Base-by-base conservation (phyloP, 805 yeast genomes). In the Blastobotrys muscicola region DNA sequence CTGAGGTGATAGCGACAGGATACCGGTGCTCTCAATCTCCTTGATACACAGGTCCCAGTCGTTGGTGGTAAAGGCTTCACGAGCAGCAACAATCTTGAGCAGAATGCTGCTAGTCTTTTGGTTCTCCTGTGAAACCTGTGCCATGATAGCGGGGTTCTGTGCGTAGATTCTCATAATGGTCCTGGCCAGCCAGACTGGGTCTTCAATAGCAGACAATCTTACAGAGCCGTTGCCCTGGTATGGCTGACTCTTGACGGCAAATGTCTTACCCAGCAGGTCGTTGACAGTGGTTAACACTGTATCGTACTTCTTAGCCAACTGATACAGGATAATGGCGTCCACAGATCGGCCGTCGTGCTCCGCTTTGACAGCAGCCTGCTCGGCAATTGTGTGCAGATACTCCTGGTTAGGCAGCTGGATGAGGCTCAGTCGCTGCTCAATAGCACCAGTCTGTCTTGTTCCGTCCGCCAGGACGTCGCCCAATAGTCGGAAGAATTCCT, bases 331-430 rank as follows among this genome's bases (percentile, higher is more conserved):
- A 48, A 92, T 73, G 13, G 96, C 85, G 57, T 92, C 97, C 48
- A 81, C 77, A 10, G 78, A 71, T 56, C 95, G 74, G 6, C 97
- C 97, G 55, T 89, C 97, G 52, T 85, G 92, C 55, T 85, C 92
- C 11, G 96, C 94, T 52, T 77, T 78, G 36, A 71, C 71, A 2
- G 97, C 97, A 26, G 95, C 87, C 47, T 77, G 78, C 58, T 83
- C 94, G 3, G 92, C 80, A 35, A 90, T 86, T 46, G 75, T 74
- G 48, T 70, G 72, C 50, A 84, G 67, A 56, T 76, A 90, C 45
- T 74, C 76, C 47, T 80, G 74, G 51, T 76, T 72, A 4, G 66
- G 64, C 48, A 89, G 67, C 26, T 71, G 69, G 41, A 90, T 68
- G 43, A 90, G 66, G 8, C 70, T 62, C 62, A 84, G 76, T 56